A percentile compares a stretch with the other conserved stretches of the same genome.
These are phyloP conservation scores for Backusella luteola DNA, from an alignment of 192 early-diverging fungal genomes.

Conservation along the genomic window DNA sequence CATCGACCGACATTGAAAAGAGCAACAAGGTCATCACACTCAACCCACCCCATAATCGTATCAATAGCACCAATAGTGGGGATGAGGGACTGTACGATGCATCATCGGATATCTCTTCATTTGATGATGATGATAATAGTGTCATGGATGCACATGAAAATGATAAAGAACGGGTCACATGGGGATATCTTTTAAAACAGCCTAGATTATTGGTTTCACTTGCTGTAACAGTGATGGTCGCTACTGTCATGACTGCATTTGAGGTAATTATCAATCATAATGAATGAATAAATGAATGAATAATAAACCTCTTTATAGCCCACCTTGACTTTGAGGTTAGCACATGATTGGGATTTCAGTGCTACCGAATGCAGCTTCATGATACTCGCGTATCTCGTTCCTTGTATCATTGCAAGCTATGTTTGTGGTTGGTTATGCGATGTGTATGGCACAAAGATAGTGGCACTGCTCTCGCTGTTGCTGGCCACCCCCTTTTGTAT, in stretches of 20 bases:
- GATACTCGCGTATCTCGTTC: conserved; percentile 38
- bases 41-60: conserved; percentile 4
- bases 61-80: conserved; percentile 1
- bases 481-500: conserved; percentile 17
- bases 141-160: background rate
- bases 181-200: background rate
- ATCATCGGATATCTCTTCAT: conserved; percentile 1
- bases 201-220: conserved; percentile 19
- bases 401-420: conserved; percentile 35
- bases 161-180: background rate
- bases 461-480: conserved; percentile 22
- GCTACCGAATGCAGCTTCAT: conserved; percentile 39
- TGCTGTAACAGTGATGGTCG: conserved; percentile 13
- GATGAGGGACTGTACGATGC: conserved; percentile 4
- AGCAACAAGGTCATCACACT: background rate
- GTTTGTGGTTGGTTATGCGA: conserved; percentile 46
- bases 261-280: conserved; percentile 15
- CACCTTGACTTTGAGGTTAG: conserved; percentile 37
- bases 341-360: conserved; percentile 32
- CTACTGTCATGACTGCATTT: conserved; percentile 24
- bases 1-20: background rate
- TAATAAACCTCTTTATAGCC: conserved; percentile 28
- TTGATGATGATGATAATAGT: background rate
- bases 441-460: conserved; percentile 42
- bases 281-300: no score